Evolutionary conservation across 163 green algal genomes (phyloP), one percentile per base, ranked within the genome.

Genomic region (Picocystis sp.): DNA sequence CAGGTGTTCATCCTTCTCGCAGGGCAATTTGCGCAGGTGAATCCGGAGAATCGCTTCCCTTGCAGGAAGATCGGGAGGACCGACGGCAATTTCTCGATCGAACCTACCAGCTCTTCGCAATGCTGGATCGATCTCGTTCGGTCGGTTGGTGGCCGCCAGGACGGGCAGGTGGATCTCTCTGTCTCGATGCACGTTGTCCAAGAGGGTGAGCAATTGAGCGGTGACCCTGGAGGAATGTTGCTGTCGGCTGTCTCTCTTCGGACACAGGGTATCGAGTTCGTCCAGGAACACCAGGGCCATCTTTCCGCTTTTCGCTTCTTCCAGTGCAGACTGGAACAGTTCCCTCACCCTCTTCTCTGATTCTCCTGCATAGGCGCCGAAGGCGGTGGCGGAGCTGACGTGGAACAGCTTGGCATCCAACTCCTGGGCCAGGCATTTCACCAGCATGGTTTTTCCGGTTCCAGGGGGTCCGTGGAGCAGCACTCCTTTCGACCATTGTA

Each of bases 71-170:
- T 66, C 54, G 6, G 82, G 76, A 43, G 89, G 59, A 6, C 53
- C 48, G 19, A 94, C 59, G 11, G 60, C 57, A 25, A 94, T 67
- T 70, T 94, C 84, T 14, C 74, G 50, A 55, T 94, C 85, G 44
- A 94, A 63, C 14, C 85, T 55, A 47, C 85, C 68, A 41, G 74
- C 74, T 9, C 87, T 72, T 22, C 84, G 57, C 43, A 96, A 56
- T 1, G 87, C 87, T 3, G 83, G 75, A 63, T 96, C 87, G 21
- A 96, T 49, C 1, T 75, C 72, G 57, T 92, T 87, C 14, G 83
- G 86, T 0, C 79, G 61, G 60, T 83, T 93, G 21, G 87, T 96
- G 12, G 85, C 78, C 25, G 63, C 87, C 2, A 96, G 65, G 5
- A 95, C 75, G 14, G 84, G 64, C 44, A 95, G 24, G 22, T 73